These are phyloP conservation scores for Piper betle DNA, from an alignment of 164 flowering plant genomes.

Conservation along the genomic window DNA sequence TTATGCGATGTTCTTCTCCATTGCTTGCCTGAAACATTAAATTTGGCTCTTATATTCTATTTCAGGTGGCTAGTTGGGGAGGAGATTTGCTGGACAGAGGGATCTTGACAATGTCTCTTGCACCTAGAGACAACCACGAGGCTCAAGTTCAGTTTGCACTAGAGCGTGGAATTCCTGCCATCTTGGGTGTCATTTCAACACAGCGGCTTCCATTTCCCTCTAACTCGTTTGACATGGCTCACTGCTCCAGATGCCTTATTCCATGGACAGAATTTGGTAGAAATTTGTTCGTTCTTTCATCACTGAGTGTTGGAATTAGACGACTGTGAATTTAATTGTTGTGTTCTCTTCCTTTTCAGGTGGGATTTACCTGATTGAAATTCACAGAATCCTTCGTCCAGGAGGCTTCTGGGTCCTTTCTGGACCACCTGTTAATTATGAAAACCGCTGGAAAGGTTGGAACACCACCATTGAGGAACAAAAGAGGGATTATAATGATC, in stretches of 20 bases:
- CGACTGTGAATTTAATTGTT: neutral
- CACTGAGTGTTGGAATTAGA: no score
- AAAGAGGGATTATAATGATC: conserved; percentile 67
- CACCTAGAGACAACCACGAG: conserved; percentile 98
- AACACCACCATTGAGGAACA: conserved; percentile 87
- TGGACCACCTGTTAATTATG: conserved; percentile 96
- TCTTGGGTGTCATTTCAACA: conserved; percentile 88
- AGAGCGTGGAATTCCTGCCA: conserved; percentile 98
- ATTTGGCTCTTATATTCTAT: neutral
- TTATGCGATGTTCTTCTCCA: neutral
- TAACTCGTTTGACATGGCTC: conserved; percentile 96
- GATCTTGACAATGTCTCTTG: conserved; percentile 83
- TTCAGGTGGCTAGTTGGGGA: conserved; percentile 99
- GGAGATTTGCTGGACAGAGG: conserved; percentile 92
- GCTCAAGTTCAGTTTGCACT: conserved; percentile 98
- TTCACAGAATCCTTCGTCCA: conserved; percentile 90
- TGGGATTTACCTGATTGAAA: conserved; percentile 87
- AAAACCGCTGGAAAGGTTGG: conserved; percentile 90
- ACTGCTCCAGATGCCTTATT: conserved; percentile 97
- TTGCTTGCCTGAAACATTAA: neutral
- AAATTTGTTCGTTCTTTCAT: neutral
- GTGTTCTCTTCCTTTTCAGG: conserved; percentile 33
- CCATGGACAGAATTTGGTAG: conserved; percentile 99
- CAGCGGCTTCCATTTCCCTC: conserved; percentile 98
- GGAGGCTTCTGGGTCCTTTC: conserved; percentile 99